Percentiles rank a stretch among this genome's conserved stretches.
Conservation (phyloP, 1,139 yeast genomes). For the Lizanozyma gosingica region DNA sequence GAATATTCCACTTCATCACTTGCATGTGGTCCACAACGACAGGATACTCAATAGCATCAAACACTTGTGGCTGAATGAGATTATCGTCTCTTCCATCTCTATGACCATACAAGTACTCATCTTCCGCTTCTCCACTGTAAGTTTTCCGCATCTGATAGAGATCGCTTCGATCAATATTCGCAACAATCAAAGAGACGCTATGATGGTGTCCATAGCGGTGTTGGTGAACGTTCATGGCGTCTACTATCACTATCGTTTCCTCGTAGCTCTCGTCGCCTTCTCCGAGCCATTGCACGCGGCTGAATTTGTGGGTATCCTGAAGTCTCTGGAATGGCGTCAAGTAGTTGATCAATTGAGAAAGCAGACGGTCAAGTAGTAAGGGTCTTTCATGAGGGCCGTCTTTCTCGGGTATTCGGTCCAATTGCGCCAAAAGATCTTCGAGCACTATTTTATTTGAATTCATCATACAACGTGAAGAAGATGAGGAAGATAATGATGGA, state of each 20-base stretch:
- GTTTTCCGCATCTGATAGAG: background rate
- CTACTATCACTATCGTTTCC: constrained; percentile 17
- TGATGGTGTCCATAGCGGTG: background rate
- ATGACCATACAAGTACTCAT: too few species aligned
- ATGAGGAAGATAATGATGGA: too few species aligned
- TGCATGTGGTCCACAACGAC: background rate
- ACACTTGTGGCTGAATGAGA: background rate
- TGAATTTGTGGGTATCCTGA: constrained; percentile 27
- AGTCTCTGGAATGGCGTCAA: constrained; percentile 30
- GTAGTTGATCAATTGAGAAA: constrained; percentile 27
- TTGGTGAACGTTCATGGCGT: background rate
- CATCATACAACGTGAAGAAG: too few species aligned
- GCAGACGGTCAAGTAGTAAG: constrained; percentile 16
- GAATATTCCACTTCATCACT: background rate
- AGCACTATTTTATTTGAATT: background rate
- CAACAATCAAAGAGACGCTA: background rate
- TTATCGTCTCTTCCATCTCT: background rate
- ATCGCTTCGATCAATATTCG: background rate
- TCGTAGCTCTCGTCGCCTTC: constrained; percentile 8
- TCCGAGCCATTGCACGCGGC: constrained; percentile 26
- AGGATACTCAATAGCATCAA: background rate
- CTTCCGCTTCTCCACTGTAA: background rate
- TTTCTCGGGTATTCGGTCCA: background rate
- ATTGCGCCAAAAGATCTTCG: background rate
- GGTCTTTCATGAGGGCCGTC: background rate